A percentile compares a stretch with the other conserved stretches of the same genome.
phyloP scores from a whole-genome alignment of 495 filamentous ascomycete genomes.

The Penicillium ochrochloron region DNA sequence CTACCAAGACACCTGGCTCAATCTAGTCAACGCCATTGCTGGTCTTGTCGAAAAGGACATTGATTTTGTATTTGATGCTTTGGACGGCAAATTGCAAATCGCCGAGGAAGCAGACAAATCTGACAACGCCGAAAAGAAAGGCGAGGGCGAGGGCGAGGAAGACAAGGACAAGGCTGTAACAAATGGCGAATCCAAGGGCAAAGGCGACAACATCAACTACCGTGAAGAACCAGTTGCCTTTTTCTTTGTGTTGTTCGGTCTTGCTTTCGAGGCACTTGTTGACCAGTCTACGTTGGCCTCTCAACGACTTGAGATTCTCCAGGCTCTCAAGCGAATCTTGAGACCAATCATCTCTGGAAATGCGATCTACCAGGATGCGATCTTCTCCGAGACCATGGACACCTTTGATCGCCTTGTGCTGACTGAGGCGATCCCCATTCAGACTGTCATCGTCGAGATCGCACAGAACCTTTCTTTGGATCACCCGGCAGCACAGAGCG shows the following conservation, averaged over 20 bases:
- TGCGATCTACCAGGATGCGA: conserved; percentile 91
- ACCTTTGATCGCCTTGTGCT: conserved; percentile 89
- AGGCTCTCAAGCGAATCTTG: conserved; percentile 91
- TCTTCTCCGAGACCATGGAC: conserved; percentile 98
- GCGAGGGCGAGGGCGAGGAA: conserved; percentile 41
- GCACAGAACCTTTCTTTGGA: conserved; percentile 85
- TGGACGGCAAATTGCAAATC: conserved; percentile 73
- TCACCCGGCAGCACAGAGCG: conserved; percentile 83
- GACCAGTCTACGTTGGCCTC: conserved; percentile 74
- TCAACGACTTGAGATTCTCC: conserved; percentile 86
- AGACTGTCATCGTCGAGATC: conserved; percentile 90
- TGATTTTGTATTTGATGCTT: conserved; percentile 93
- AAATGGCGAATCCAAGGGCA: conserved; percentile 50
- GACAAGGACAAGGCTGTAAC: conserved; percentile 51
- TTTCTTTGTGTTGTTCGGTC: conserved; percentile 97
- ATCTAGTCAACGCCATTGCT: conserved; percentile 94
- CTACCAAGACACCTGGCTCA: conserved; percentile 97
- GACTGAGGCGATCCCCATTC: conserved; percentile 88
- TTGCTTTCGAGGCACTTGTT: conserved; percentile 93
- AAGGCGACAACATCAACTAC: conserved; percentile 85
- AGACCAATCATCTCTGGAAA: conserved; percentile 94
- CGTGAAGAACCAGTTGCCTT: conserved; percentile 97
- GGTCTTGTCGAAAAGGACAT: conserved; percentile 97
- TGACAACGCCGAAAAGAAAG: conserved; percentile 21
- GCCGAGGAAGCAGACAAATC: conserved; percentile 23